Percentiles rank a stretch among this genome's conserved stretches.
Evolutionary conservation across 306 rosid genomes (phyloP).

Genomic region (Hippophae rhamnoides): DNA sequence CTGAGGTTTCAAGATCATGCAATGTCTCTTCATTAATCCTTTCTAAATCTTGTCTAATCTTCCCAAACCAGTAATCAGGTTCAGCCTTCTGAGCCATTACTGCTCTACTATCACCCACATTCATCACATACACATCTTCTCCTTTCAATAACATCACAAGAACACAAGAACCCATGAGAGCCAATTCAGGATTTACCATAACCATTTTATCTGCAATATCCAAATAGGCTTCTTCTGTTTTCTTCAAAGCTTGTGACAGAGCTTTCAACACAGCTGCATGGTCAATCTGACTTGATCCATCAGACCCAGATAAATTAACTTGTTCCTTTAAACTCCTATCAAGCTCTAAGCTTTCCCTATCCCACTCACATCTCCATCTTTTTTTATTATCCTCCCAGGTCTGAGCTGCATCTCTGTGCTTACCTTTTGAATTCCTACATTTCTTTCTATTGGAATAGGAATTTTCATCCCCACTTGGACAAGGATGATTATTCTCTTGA

Average conservation of each 20-base stretch:
- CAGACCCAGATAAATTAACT: conserved; percentile 34
- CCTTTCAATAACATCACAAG: conserved; percentile 98
- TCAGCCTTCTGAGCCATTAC: conserved; percentile 84
- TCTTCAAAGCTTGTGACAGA: conserved; percentile 62
- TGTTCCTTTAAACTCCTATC: conserved; percentile 80
- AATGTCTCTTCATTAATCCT: conserved; percentile 86
- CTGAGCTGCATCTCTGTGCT: conserved; percentile 46
- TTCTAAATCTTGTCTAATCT: conserved; percentile 78
- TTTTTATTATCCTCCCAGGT: conserved; percentile 82
- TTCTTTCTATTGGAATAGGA: conserved; percentile 26
- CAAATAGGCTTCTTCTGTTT: conserved; percentile 81
- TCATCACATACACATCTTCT: conserved; percentile 90
- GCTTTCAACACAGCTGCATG: conserved; percentile 82
- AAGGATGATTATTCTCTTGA: conserved; percentile 46
- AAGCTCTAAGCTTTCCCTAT: conserved; percentile 72
- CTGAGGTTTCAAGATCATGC: conserved; percentile 77
- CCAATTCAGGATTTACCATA: conserved; percentile 78
- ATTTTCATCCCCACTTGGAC: conserved; percentile 43
- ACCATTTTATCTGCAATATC: conserved; percentile 79
- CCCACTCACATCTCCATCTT: conserved; percentile 97
- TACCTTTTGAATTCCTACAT: conserved; percentile 29
- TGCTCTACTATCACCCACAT: conserved; percentile 88
- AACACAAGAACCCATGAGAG: conserved; percentile 97
- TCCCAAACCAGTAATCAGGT: conserved; percentile 91
- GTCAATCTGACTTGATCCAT: conserved; percentile 24